A percentile compares a stretch with the other conserved stretches of the same genome.
Conservation (phyloP, 768 basidiomycete genomes). For the Artomyces pyxidatus region DNA sequence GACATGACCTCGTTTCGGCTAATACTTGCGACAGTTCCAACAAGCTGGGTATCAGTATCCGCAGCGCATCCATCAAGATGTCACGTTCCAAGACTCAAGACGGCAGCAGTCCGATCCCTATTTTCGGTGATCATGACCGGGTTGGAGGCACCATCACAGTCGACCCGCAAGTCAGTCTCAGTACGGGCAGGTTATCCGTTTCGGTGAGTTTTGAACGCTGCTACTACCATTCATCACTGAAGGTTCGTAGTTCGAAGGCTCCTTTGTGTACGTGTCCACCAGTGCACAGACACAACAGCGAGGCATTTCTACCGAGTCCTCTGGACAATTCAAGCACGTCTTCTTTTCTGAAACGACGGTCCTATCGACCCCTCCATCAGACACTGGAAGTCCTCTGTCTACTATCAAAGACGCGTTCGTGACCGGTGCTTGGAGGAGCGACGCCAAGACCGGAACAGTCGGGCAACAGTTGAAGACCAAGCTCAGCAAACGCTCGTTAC, state of each 20-base stretch:
- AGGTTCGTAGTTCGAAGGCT: conserved; percentile 48
- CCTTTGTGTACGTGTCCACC: conserved; percentile 38
- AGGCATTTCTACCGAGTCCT: conserved; percentile 6
- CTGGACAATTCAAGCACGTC: conserved; percentile 20
- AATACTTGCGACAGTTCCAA: conserved; percentile 12
- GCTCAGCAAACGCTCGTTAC: not conserved
- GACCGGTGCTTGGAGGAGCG: not conserved
- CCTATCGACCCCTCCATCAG: not conserved
- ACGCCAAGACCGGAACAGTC: not conserved
- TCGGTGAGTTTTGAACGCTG: conserved; percentile 31
- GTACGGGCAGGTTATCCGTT: conserved; percentile 47
- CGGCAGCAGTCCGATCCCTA: conserved; percentile 28
- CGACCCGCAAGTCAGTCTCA: conserved; percentile 39
- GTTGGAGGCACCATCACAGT: conserved; percentile 54
- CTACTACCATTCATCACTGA: conserved; percentile 2
- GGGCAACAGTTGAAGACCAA: not conserved
- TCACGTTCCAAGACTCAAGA: conserved; percentile 23
- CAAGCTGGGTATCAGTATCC: conserved; percentile 52
- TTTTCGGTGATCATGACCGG: conserved; percentile 54
- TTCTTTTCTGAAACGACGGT: conserved; percentile 18
- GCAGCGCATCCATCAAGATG: conserved; percentile 54
- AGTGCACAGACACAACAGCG: conserved; percentile 17
- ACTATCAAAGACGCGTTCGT: not conserved
- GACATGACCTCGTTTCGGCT: not conserved
- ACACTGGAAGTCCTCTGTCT: not conserved